Evolutionary conservation across 208 protist genomes (phyloP), one percentile per base, ranked within the genome.

Genomic region (Histomonas meleagridis): DNA sequence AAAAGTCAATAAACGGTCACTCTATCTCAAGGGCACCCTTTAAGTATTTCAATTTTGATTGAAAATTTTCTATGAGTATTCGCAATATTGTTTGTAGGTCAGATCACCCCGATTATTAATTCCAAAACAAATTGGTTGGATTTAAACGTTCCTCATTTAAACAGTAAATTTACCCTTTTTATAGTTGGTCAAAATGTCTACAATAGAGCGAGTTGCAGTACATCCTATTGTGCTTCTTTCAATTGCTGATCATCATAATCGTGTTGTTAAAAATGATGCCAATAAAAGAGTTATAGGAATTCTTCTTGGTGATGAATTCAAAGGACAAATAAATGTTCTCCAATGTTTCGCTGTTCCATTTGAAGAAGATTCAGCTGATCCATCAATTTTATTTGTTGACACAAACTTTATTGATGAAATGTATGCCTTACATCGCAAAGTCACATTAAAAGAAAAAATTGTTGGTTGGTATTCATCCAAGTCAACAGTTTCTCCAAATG

Each of bases 401-500:
- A 96, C 97, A 92, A 96, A 96, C 92, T 98, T 95, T 72, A 94
- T 96, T 49, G 96, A 97, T 92, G 96, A 98, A 78, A 99, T 99
- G 98, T 99, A 97, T 91, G 91, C 86, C 40, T 99, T 99, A 98
- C 98, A 98, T 94, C 96, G 97, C 72, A 98, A 99, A 94, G 98
- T 99, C 55, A 97, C 98, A 92, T 97, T 98, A n/a, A 93, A 95
- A 91, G 97, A 99, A 92, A 96, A 95, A 92, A 95, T 99, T 57
- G 97, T 99, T 23, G 98, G 98, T 35, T 99, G 98, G 98, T 99
- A 99, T 95, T 98, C 97, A 92, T 98, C 98, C 57, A 97, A 98
- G 14, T 97, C 98, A 46, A 96, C 97, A 86, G 98, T 99, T 53
- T 95, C 97, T 90, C 79, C 95, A 70, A 93, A 94, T 46, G 94